phyloP scores from a whole-genome alignment of 257 asterid species.

The Rehmannia glutinosa region DNA sequence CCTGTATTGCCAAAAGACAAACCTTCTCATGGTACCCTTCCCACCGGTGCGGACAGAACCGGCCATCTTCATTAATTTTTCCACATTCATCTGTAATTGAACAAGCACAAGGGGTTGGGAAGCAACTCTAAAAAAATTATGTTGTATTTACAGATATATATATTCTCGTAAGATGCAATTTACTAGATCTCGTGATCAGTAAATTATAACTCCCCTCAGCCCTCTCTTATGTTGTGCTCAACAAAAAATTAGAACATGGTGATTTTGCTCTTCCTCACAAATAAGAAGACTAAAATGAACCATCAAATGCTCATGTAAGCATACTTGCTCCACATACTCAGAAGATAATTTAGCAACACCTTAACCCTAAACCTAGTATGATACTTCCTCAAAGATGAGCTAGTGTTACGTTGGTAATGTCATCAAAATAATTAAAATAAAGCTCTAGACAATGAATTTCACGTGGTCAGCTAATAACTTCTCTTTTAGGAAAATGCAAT shows the following conservation, averaged over 20 bases:
- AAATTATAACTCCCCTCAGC: background rate
- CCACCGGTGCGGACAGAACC: conserved; percentile 77
- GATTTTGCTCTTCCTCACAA: background rate
- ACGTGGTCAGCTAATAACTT: background rate
- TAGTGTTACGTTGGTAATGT: background rate
- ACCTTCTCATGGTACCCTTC: conserved; percentile 76
- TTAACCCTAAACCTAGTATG: background rate
- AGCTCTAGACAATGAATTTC: background rate
- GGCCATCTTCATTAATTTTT: conserved; percentile 65
- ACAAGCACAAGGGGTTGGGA: background rate
- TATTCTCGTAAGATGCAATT: background rate
- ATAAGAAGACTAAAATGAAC: background rate
- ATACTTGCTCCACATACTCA: background rate
- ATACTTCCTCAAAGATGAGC: background rate
- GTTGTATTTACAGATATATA: background rate
- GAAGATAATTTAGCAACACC: background rate
- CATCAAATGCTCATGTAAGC: background rate
- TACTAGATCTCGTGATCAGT: background rate
- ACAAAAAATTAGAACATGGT: background rate
- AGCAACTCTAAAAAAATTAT: background rate
- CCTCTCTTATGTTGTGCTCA: background rate
- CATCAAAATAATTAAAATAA: background rate
- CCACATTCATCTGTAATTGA: conserved; percentile 64
- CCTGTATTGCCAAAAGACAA: background rate
- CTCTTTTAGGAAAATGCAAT: background rate